Percentiles rank a stretch among this genome's conserved stretches.
Evolutionary conservation across 805 yeast genomes (phyloP).

Genomic region (Metschnikowia colocasiae): DNA sequence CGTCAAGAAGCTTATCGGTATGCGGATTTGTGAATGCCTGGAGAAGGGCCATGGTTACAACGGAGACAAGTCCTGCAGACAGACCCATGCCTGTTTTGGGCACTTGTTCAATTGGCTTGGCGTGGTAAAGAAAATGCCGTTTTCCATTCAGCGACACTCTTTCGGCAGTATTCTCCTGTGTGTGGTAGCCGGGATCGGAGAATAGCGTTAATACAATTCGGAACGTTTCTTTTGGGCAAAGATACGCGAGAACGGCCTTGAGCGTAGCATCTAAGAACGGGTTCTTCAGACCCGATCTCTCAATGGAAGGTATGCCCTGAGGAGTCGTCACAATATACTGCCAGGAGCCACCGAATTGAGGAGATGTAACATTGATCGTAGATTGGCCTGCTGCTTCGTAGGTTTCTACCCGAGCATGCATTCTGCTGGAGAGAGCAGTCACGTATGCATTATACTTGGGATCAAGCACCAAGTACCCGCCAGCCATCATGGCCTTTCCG

Average conservation of each 20-base stretch:
- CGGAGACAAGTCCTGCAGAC: constrained; percentile 89
- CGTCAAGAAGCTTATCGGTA: constrained; percentile 15
- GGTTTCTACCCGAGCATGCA: constrained; percentile 63
- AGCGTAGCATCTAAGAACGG: constrained; percentile 75
- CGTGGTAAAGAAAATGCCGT: constrained; percentile 58
- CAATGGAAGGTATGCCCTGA: constrained; percentile 12
- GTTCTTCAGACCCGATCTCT: constrained; percentile 42
- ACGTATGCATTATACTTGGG: constrained; percentile 73
- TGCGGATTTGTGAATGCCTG: constrained; percentile 27
- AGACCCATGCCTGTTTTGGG: constrained; percentile 96
- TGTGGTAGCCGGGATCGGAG: constrained; percentile 88
- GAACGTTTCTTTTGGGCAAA: constrained; percentile 26
- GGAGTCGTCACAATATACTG: constrained; percentile 33
- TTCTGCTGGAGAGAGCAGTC: constrained; percentile 83
- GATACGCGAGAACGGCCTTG: constrained; percentile 51
- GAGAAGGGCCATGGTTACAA: constrained; percentile 65
- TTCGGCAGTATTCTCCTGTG: constrained; percentile 50
- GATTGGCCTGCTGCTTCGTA: constrained; percentile 12
- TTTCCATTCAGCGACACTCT: constrained; percentile 34
- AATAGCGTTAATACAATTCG: constrained; percentile 54
- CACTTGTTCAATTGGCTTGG: constrained; percentile 57
- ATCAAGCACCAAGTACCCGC: constrained; percentile 89
- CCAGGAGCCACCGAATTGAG: constrained; percentile 82
- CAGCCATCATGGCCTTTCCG: constrained; percentile 90
- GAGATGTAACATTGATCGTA: constrained; percentile 53